Base-by-base conservation (phyloP, 345 rosid genomes). In the Dovyalis caffra region DNA sequence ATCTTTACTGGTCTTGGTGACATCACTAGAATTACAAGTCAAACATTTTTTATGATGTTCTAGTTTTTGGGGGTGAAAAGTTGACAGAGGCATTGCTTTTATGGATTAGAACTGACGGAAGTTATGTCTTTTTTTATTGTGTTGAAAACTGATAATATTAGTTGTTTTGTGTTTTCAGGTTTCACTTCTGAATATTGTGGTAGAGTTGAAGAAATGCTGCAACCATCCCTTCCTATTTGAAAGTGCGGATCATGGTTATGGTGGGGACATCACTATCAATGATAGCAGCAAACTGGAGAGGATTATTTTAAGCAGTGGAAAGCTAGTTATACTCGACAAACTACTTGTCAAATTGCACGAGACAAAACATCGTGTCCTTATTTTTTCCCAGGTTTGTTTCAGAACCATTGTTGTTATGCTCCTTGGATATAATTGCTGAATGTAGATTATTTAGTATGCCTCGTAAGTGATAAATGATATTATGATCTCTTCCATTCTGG, bases 211-310 rank as follows among this genome's bases (percentile, higher is more conserved):
- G 92, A 96, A 96, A 79, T 96, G 99, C 82, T 96, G 98, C 88
- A 96, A 96, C 74, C 99, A 96, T 74, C 99, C 99, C 38, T 96
- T 96, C 86, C 86, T 96, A 78, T 96, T 96, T 86, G 99, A 96
- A 88, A 96, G 98, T 83, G 99, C 99, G 11, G 99, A 96, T 83
- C 97, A 96, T 85, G 99, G 99, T 77, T 96, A 96, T 84, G 98
- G 99, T 68, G 98, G 98, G 83, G 88, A 89, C 37, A 73, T 76
- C 35, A 77, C 84, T 79, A 63, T 80, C 65, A 82, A 90, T 70
- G 95, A 93, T 80, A 85, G 74, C 76, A 86, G 90, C 82, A 96
- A 93, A 82, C 82, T 96, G 83, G 98, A 96, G 87, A 96, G 97
- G 79, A 90, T 90, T 65, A 87, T 96, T 75, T 83, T 88, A 80